phyloP scores from a whole-genome alignment of 73 alveolate genomes.

The Paramecium sexaurelia region DNA sequence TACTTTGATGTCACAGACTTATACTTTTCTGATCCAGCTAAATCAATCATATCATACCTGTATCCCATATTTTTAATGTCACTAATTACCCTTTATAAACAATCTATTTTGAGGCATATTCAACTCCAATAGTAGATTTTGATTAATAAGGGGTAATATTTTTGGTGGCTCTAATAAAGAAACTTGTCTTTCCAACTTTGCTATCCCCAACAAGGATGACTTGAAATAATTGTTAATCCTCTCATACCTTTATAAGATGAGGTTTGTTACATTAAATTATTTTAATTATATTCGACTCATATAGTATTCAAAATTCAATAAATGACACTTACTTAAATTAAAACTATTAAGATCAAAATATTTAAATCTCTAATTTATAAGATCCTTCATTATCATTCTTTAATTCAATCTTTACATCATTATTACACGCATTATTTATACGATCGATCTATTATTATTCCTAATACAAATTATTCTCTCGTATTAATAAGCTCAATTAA shows the following conservation, averaged over 20 bases:
- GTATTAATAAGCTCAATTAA: too few relatives aligned
- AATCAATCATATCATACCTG: background rate
- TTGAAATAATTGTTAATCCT: background rate
- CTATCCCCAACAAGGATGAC: conserved; percentile 85
- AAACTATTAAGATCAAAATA: background rate
- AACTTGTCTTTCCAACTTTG: conserved; percentile 85
- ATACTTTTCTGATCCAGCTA: conserved; percentile 69
- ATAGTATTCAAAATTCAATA: background rate
- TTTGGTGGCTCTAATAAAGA: conserved; percentile 56
- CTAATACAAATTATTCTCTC: too few relatives aligned
- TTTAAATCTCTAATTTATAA: too few relatives aligned
- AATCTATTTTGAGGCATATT: conserved; percentile 43
- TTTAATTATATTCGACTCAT: background rate
- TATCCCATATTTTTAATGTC: conserved; percentile 61
- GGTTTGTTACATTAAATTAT: background rate
- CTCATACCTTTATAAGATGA: background rate
- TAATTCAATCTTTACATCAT: background rate
- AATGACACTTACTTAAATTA: background rate
- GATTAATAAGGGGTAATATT: conserved; percentile 9
- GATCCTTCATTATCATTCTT: too few relatives aligned
- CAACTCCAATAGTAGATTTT: conserved; percentile 63
- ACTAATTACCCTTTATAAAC: background rate
- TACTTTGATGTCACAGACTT: conserved; percentile 52
- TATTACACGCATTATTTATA: too few relatives aligned
- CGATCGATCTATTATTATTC: too few relatives aligned